These are phyloP conservation scores for Claviceps sp. DNA, from an alignment of 2,329 filamentous ascomycete species.

Conservation along the genomic window DNA sequence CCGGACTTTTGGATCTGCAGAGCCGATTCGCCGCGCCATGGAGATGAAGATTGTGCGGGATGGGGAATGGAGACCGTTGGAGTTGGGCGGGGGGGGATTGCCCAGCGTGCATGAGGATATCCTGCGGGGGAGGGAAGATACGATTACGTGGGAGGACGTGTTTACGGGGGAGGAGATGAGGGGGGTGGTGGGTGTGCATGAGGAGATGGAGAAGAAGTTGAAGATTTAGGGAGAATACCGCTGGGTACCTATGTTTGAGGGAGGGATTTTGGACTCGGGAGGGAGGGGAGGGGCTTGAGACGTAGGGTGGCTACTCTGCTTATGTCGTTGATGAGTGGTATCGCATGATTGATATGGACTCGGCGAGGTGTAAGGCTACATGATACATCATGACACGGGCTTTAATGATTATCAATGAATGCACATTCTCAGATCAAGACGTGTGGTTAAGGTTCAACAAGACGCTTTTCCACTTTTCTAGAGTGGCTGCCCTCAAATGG, in stretches of 20 bases:
- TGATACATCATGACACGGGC: not conserved
- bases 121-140: constrained; percentile 62
- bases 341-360: not conserved
- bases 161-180: constrained; percentile 67
- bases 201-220: constrained; percentile 87
- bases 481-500: not conserved
- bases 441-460: too few species aligned
- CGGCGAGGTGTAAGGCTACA: not conserved
- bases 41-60: constrained; percentile 78
- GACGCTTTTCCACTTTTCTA: too few species aligned
- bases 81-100: constrained; percentile 40
- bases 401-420: not conserved
- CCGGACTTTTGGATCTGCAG: constrained; percentile 79
- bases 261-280: too few species aligned
- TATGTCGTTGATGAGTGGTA: not conserved
- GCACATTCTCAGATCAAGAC: too few species aligned
- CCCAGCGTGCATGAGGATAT: constrained; percentile 80
- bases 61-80: constrained; percentile 66
- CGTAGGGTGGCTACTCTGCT: too few species aligned
- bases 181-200: constrained; percentile 61
- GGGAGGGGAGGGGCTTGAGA: too few species aligned
- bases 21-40: constrained; percentile 88
- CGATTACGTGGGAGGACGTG: constrained; percentile 86
- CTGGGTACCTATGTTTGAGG: too few species aligned
- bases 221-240: constrained; percentile 60